These are phyloP conservation scores for Boletus vermiculosoides DNA, from an alignment of 768 basidiomycete genomes.

Conservation along the genomic window DNA sequence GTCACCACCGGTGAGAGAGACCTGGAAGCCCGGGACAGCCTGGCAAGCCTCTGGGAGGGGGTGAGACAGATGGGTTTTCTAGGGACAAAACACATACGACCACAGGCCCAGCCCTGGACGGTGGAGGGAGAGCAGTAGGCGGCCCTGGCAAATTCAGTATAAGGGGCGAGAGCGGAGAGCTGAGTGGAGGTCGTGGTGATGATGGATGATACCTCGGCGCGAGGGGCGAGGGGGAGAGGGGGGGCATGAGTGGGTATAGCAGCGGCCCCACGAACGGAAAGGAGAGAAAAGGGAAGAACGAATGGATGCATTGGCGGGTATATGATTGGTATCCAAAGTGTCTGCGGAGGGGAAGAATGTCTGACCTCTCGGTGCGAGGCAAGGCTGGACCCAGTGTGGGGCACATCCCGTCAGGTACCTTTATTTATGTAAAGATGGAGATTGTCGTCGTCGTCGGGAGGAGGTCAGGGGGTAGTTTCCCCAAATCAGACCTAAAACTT, in stretches of 20 bases:
- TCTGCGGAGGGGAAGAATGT: too few relatives aligned
- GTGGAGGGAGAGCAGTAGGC: conserved; percentile 48
- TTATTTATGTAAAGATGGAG: background rate
- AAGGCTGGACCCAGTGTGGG: background rate
- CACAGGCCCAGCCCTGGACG: conserved; percentile 44
- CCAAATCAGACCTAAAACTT: too few relatives aligned
- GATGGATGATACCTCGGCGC: conserved; percentile 5
- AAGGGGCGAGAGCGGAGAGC: conserved; percentile 43
- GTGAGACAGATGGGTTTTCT: background rate
- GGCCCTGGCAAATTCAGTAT: conserved; percentile 52
- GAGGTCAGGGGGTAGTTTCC: too few relatives aligned
- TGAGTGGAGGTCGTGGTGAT: conserved; percentile 29
- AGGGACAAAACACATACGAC: conserved; percentile 29
- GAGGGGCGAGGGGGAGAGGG: too few relatives aligned
- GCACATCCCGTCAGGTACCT: background rate
- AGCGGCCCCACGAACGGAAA: conserved; percentile 1
- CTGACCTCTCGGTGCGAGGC: background rate
- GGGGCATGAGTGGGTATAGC: background rate
- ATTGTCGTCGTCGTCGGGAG: background rate
- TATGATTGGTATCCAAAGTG: background rate
- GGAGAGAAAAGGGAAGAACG: background rate
- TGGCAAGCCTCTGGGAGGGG: conserved; percentile 28
- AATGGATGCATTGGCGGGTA: background rate
- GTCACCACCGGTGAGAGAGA: conserved; percentile 47
- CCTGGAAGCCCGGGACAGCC: conserved; percentile 42